Evolutionary conservation across 495 filamentous ascomycete genomes (phyloP).

Genomic region (Penicillium lividum): DNA sequence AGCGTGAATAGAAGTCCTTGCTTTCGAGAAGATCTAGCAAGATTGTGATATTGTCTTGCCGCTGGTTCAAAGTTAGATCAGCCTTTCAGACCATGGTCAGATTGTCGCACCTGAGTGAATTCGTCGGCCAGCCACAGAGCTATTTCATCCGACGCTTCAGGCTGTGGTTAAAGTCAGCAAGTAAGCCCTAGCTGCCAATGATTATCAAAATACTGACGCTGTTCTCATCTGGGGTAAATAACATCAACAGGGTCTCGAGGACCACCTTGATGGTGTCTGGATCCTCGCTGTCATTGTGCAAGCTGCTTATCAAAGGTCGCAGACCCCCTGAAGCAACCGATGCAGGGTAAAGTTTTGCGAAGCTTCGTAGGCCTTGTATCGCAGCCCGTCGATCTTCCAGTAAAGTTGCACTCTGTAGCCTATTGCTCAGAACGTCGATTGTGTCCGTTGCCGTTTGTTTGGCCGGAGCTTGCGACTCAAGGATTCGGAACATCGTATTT

Average conservation of each 20-base stretch:
- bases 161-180: constrained; percentile 50
- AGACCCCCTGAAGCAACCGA: constrained; percentile 92
- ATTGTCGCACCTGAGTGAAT: constrained; percentile 77
- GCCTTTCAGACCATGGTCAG: constrained; percentile 1
- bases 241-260: constrained; percentile 90
- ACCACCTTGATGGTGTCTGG: constrained; percentile 94
- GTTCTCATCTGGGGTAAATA: constrained; percentile 74
- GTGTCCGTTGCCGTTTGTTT: constrained; percentile 96
- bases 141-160: constrained; percentile 96
- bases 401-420: constrained; percentile 82
- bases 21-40: constrained; percentile 87
- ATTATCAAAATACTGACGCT: constrained; percentile 53
- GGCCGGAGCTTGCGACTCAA: constrained; percentile 80
- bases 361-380: constrained; percentile 89
- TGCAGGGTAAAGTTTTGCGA: constrained; percentile 93
- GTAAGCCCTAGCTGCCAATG: background rate
- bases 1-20: constrained; percentile 86
- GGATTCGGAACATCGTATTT: constrained; percentile 79
- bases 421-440: constrained; percentile 82
- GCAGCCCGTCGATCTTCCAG: constrained; percentile 92
- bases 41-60: constrained; percentile 95
- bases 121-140: constrained; percentile 96
- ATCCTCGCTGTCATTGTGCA: constrained; percentile 89
- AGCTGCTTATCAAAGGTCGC: constrained; percentile 78
- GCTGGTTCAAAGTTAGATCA: constrained; percentile 53